Base-by-base conservation (phyloP, 2,329 filamentous ascomycete species). In the Botrytis galanthina region DNA sequence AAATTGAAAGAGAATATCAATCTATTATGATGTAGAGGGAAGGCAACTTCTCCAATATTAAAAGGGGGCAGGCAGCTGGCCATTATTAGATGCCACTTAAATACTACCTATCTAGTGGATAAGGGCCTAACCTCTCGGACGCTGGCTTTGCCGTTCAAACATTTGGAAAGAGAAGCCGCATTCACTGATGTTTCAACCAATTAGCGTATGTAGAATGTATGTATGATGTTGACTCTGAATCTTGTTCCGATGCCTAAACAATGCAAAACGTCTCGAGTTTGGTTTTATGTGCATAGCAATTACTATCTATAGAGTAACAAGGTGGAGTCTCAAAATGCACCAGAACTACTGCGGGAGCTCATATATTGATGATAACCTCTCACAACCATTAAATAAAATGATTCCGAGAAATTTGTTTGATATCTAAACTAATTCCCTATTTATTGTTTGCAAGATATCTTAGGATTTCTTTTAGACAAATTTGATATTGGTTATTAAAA, bases 151-250 rank as follows among this genome's bases (percentile, higher is more conserved):
- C 66, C 66, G 66, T 54, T 68, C 66, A 57, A 22, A 29, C 39
- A 57, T 16, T 39, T 57, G 64, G 64, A 42, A 68, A 48, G 48
- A 42, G 35, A 68, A 68, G 66, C 66, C 66, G 66, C 66, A 42
- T 68, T n/a, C 48, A n/a, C 54, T 32, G 18, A 42, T 16, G 26
- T 26, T 42, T 57, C 32, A 20, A n/a, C 66, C 48, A 68, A 68
- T 68, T 39, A 42, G 26, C 35, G n/a, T 57, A 32, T 42, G n/a
- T 57, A 57, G 35, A 42, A 57, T 42, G 35, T 22, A 26, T 10
- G 48, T 54, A 9, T 57, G 51, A 4, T 57, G 7, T 57, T 54
- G 51, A 18, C 51, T 54, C n/a, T 29, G 51, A 54, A 29, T 54
- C 51, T 54, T 54, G 51, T 54, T 54, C 51, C n/a, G 51, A 57